phyloP scores from a whole-genome alignment of 257 asterid genomes.

The Avicennia marina region DNA sequence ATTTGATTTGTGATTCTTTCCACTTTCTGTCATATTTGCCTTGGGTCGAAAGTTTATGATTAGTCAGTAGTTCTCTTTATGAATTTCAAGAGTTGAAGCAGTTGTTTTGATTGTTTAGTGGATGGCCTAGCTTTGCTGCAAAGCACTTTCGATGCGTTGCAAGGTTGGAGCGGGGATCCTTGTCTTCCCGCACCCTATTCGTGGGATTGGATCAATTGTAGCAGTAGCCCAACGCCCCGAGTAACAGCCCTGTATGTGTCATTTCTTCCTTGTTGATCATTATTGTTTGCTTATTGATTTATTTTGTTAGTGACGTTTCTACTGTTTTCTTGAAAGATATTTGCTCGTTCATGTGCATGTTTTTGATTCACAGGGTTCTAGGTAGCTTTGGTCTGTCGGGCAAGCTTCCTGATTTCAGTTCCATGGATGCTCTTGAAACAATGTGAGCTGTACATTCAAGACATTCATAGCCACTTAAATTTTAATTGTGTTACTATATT shows the following conservation, averaged over 20 bases:
- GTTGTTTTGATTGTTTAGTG: slow-evolving; percentile 23
- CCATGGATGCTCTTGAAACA: slow-evolving; percentile 48
- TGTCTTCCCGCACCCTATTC: slow-evolving; percentile 61
- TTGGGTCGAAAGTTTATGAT: too few relatives aligned
- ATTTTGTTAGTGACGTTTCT: too few relatives aligned
- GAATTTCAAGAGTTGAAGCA: background rate
- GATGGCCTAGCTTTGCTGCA: slow-evolving; percentile 36
- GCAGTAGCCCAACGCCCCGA: slow-evolving; percentile 41
- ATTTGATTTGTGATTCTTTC: background rate
- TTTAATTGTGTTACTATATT: too few relatives aligned
- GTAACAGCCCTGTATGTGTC: slow-evolving; percentile 51
- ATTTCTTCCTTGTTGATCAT: background rate
- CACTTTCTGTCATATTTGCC: too few relatives aligned
- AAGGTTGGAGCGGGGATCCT: slow-evolving; percentile 63
- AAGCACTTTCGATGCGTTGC: slow-evolving; percentile 26
- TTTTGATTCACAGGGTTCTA: slow-evolving; percentile 16
- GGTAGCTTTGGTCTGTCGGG: slow-evolving; percentile 21
- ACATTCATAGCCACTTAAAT: too few relatives aligned
- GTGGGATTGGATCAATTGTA: slow-evolving; percentile 72
- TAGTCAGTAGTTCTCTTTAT: too few relatives aligned
- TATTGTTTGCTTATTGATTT: background rate
- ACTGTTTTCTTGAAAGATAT: too few relatives aligned
- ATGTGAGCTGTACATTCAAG: slow-evolving; percentile 28
- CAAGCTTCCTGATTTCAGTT: slow-evolving; percentile 32
- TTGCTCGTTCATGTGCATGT: too few relatives aligned